Conservation (phyloP, 495 filamentous ascomycete species). For the Cairneyella variabilis region DNA sequence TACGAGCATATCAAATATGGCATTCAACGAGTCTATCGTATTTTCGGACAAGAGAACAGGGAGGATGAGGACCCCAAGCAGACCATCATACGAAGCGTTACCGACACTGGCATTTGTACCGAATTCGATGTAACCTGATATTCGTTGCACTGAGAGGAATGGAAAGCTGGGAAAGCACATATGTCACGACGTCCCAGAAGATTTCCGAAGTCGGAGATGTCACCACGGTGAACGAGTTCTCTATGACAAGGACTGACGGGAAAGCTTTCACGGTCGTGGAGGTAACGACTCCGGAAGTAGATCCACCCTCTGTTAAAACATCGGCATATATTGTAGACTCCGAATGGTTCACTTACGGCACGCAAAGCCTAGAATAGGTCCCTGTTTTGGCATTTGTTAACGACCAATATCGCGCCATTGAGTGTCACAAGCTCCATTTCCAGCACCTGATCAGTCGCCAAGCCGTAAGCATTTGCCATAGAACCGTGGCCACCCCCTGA, state of each 20-base stretch:
- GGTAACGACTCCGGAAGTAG: conserved; percentile 58
- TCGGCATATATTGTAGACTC: too few species aligned
- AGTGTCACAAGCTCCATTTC: conserved; percentile 58
- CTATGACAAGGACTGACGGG: conserved; percentile 5
- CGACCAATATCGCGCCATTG: conserved; percentile 45
- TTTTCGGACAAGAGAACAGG: conserved; percentile 12
- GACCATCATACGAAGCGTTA: conserved; percentile 14
- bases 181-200: conserved; percentile 32
- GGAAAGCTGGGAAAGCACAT: conserved; percentile 34
- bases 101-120: conserved; percentile 9
- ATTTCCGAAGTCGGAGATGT: conserved; percentile 4
- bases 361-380: conserved; percentile 66
- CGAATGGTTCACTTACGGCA: conserved; percentile 39
- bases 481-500: conserved; percentile 58
- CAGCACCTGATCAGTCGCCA: conserved; percentile 59
- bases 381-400: conserved; percentile 48
- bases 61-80: conserved; percentile 3
- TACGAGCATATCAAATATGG: background rate
- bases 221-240: conserved; percentile 15
- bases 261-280: conserved; percentile 44
- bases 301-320: conserved; percentile 41
- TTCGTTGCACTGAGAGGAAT: conserved; percentile 30
- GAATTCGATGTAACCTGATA: conserved; percentile 34
- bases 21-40: conserved; percentile 4
- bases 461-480: conserved; percentile 48